These are phyloP conservation scores for Fonsecaea pedrosoi DNA, from an alignment of 2,329 filamentous ascomycete genomes.

Conservation along the genomic window DNA sequence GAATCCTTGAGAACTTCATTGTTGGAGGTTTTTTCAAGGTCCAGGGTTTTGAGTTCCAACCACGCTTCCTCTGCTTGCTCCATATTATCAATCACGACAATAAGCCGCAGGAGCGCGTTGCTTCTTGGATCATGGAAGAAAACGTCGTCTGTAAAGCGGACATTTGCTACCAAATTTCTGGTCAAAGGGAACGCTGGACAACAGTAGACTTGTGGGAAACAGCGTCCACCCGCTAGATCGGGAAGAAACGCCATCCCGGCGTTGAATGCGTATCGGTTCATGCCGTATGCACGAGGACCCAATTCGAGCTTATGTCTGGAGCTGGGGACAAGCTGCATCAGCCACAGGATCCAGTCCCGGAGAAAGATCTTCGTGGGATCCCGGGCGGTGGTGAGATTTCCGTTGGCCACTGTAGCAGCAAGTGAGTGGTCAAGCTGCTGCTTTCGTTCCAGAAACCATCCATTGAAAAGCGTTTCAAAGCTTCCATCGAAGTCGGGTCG, in stretches of 20 bases:
- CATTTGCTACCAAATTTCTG: not conserved
- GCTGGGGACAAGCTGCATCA: constrained; percentile 43
- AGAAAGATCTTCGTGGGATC: constrained; percentile 43
- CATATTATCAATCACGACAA: constrained; percentile 26
- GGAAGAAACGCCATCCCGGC: constrained; percentile 46
- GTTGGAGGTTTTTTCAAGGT: constrained; percentile 19
- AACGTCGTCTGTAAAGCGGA: constrained; percentile 45
- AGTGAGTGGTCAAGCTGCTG: constrained; percentile 48
- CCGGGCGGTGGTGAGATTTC: constrained; percentile 43
- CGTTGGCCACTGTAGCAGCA: constrained; percentile 46
- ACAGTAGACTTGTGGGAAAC: constrained; percentile 47
- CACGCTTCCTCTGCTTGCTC: constrained; percentile 37
- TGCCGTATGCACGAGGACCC: constrained; percentile 43
- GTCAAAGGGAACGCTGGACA: constrained; percentile 19
- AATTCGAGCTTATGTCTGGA: constrained; percentile 43
- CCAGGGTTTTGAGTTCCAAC: constrained; percentile 43
- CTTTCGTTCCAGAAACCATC: constrained; percentile 48
- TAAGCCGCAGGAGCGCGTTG: constrained; percentile 21
- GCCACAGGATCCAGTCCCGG: constrained; percentile 45
- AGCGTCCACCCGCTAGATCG: constrained; percentile 42
- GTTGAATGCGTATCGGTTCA: constrained; percentile 42
- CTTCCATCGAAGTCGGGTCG: constrained; percentile 26
- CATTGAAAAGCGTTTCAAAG: constrained; percentile 41
- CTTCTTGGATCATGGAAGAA: constrained; percentile 38
- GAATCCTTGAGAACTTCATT: constrained; percentile 29